Percentiles rank a stretch among this genome's conserved stretches.
Conservation (phyloP, 306 rosid genomes). For the Pyrus bretschneideri region DNA sequence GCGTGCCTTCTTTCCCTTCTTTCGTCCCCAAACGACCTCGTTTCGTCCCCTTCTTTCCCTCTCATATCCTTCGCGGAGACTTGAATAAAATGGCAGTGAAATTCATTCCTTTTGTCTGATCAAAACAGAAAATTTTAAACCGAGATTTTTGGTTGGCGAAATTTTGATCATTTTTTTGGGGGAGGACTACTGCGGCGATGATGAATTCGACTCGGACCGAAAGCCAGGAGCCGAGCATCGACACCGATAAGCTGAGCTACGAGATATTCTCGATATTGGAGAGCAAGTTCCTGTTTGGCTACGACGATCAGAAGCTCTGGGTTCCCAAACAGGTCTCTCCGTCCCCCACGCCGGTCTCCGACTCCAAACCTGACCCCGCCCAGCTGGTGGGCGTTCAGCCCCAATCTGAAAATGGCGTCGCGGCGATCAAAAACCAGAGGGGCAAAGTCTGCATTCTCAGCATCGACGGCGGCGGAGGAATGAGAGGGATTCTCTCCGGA, state of each 20-base stretch:
- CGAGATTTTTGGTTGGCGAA: not conserved
- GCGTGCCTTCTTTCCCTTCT: slow-evolving; percentile 11
- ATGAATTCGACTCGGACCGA: slow-evolving; percentile 54
- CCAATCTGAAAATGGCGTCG: slow-evolving; percentile 13
- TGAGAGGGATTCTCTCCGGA: slow-evolving; percentile 90
- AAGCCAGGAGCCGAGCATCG: slow-evolving; percentile 95
- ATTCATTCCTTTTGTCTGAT: not conserved
- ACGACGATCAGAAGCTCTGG: slow-evolving; percentile 93
- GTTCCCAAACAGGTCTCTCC: slow-evolving; percentile 70
- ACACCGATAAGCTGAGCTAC: slow-evolving; percentile 92
- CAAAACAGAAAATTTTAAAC: not conserved
- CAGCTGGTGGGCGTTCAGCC: slow-evolving; percentile 4
- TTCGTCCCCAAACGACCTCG: not conserved
- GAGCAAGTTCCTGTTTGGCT: slow-evolving; percentile 91
- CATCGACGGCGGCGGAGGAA: slow-evolving; percentile 91
- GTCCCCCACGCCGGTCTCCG: slow-evolving; percentile 19
- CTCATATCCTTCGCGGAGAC: not conserved
- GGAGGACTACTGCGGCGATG: not conserved
- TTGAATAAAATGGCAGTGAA: not conserved
- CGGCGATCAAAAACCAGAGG: slow-evolving; percentile 81
- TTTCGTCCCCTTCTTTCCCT: not conserved
- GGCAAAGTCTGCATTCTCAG: slow-evolving; percentile 92
- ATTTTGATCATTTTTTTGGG: not conserved
- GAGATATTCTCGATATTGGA: slow-evolving; percentile 95
- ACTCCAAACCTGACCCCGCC: slow-evolving; percentile 27